Percentiles rank a stretch among this genome's conserved stretches.
Evolutionary conservation across 192 early-diverging fungal species (phyloP).

Genomic region (Coemansia sp.): DNA sequence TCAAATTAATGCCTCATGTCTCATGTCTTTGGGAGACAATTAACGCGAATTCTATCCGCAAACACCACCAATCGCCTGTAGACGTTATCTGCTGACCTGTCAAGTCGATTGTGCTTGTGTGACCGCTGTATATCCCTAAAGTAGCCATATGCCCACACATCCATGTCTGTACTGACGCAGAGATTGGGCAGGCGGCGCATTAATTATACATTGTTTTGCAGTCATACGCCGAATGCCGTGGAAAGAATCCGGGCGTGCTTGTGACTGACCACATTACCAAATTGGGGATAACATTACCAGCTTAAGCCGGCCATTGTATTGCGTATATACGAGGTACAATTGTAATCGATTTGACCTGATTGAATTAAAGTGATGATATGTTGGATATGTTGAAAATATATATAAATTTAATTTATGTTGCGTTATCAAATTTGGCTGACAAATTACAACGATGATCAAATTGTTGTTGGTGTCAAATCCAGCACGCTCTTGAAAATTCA

Average conservation of each 20-base stretch:
- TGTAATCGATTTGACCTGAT: background rate
- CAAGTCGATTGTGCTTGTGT: background rate
- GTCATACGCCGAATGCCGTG: background rate
- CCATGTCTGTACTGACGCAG: background rate
- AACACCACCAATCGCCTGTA: background rate
- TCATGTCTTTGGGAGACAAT: background rate
- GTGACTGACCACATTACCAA: constrained; percentile 3
- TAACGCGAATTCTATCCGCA: background rate
- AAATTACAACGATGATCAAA: no score
- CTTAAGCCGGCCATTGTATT: background rate
- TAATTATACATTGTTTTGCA: constrained; percentile 16
- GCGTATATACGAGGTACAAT: background rate
- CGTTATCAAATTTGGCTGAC: no score
- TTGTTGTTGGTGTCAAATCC: no score
- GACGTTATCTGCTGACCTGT: background rate
- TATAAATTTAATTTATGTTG: no score
- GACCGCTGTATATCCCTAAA: background rate
- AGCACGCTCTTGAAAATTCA: no score
- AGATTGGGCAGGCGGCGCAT: constrained; percentile 7
- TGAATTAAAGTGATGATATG: background rate
- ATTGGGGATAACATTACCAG: background rate
- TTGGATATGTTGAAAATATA: background rate
- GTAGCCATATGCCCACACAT: background rate
- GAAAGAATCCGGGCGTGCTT: background rate
- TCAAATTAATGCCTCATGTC: background rate